phyloP scores from a whole-genome alignment of 352 stramenopile species.

The Phytophthora palmivora region DNA sequence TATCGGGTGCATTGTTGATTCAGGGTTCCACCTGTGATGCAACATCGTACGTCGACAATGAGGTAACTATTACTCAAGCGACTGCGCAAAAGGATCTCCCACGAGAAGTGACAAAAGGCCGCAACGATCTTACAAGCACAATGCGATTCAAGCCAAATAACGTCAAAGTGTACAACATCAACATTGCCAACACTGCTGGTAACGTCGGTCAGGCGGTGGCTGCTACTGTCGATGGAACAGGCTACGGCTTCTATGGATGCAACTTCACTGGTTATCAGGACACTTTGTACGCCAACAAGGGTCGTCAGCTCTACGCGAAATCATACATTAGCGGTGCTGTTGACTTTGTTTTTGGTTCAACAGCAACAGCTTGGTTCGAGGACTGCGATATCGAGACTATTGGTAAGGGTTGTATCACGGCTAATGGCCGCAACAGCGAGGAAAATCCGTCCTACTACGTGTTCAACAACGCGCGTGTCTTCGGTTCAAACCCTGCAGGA shows the following conservation, averaged over 20 bases:
- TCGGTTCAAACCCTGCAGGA: slow-evolving; percentile 8
- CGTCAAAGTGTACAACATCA: slow-evolving; percentile 34
- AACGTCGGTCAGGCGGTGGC: slow-evolving; percentile 27
- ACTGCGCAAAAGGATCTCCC: slow-evolving; percentile 27
- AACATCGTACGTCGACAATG: slow-evolving; percentile 24
- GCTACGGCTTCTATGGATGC: slow-evolving; percentile 25
- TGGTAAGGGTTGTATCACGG: slow-evolving; percentile 26
- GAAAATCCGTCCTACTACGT: slow-evolving; percentile 29
- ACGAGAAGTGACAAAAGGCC: slow-evolving; percentile 4
- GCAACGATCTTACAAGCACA: slow-evolving; percentile 25
- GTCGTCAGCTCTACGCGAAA: slow-evolving; percentile 13
- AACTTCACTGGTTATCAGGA: slow-evolving; percentile 30
- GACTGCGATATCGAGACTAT: slow-evolving; percentile 25
- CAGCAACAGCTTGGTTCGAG: slow-evolving; percentile 22
- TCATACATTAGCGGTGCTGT: slow-evolving; percentile 28
- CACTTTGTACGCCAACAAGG: slow-evolving; percentile 30
- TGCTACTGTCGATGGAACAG: slow-evolving; percentile 14
- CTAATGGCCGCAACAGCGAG: slow-evolving; percentile 15
- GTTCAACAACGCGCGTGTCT: slow-evolving; percentile 23
- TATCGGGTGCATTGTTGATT: slow-evolving; percentile 12
- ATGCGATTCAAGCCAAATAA: slow-evolving; percentile 26
- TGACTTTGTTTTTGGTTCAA: slow-evolving; percentile 28
- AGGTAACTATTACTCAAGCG: slow-evolving; percentile 19
- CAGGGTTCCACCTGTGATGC: slow-evolving; percentile 26
- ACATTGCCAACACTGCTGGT: slow-evolving; percentile 25